Base-by-base conservation (phyloP, 2,329 filamentous ascomycete species). In the Coleophoma crateriformis region DNA sequence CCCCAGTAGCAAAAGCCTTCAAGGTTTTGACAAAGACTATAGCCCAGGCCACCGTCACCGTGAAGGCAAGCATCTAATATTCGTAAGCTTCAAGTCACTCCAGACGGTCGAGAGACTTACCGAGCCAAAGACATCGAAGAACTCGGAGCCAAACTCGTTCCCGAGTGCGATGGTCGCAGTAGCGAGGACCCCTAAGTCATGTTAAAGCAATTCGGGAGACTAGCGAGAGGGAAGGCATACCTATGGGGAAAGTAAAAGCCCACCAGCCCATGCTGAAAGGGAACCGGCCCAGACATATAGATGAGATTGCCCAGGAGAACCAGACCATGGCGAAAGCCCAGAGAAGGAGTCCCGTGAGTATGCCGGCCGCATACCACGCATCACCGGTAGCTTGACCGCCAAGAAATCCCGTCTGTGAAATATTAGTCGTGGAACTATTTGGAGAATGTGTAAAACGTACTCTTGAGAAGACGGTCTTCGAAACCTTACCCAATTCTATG, bases 241-340 rank as follows among this genome's bases (percentile, higher is more conserved):
- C 72, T 6, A 74, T 62, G 0, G 71, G 71, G 53, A 75, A 75
- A 1, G 72, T 74, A 47, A 74, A 72, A 1, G 69, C 71, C 72
- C 72, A 75, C 68, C 71, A 75, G 38, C 71, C 71, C 64, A 73
- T 70, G 52, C 72, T 74, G 61, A 74, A 74, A 11, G 71, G 70
- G 17, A 73, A 65, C 49, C 60, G 63, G 46, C 66, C 65, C 67
- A 71, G 10, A 51, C 53, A 12, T 17, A 68, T 62, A 19, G 57
- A 59, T 13, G 72, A 64, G 45, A 73, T 60, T 4, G 72, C 72
- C 47, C 73, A 73, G 8, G 61, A 67, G 5, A 74, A 56, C 69
- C 72, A 73, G 3, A 72, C 58, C 6, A 75, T 61, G 3, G 66
- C 72, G 45, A 74, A 74, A 0, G 69, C 71, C 68, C 70, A 74